Conservation (phyloP, 306 rosid species). For the Rosa persica region DNA sequence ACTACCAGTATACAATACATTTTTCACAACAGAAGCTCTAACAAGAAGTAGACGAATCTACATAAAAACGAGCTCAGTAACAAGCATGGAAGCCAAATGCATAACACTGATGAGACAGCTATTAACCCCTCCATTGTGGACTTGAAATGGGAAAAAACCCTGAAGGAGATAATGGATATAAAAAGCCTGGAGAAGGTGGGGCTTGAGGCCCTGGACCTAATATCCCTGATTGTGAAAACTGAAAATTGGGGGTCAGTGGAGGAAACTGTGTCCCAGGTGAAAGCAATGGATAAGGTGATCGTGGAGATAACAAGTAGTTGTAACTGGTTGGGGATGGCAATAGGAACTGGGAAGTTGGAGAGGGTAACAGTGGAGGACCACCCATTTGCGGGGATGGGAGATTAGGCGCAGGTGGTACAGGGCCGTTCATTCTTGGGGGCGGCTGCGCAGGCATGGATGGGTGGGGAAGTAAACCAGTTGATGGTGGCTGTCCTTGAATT, state of each 20-base stretch:
- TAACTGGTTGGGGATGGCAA: slow-evolving; percentile 81
- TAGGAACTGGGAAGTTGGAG: slow-evolving; percentile 83
- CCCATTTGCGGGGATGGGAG: slow-evolving; percentile 48
- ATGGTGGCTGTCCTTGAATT: slow-evolving; percentile 43
- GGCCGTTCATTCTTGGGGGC: slow-evolving; percentile 57
- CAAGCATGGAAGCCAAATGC: slow-evolving; percentile 35
- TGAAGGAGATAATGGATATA: slow-evolving; percentile 77
- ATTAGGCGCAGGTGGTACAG: slow-evolving; percentile 38
- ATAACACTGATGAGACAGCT: slow-evolving; percentile 22
- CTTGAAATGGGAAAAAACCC: slow-evolving; percentile 72
- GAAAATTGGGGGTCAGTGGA: slow-evolving; percentile 68
- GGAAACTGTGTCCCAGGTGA: slow-evolving; percentile 88
- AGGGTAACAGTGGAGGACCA: slow-evolving; percentile 67
- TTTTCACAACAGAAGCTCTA: slow-evolving; percentile 38
- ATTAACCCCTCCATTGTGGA: slow-evolving; percentile 86
- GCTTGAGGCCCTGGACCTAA: slow-evolving; percentile 94
- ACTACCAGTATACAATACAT: slow-evolving; percentile 45
- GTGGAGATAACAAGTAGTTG: slow-evolving; percentile 69
- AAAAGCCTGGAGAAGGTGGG: slow-evolving; percentile 80
- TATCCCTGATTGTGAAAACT: slow-evolving; percentile 79
- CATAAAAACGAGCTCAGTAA: slow-evolving; percentile 24
- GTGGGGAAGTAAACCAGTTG: slow-evolving; percentile 64
- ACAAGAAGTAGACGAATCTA: slow-evolving; percentile 18
- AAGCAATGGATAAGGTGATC: slow-evolving; percentile 71
- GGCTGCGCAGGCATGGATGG: slow-evolving; percentile 44